These are phyloP conservation scores for Excoecaria cochinchinensis DNA, from an alignment of 345 rosid species.

Conservation along the genomic window DNA sequence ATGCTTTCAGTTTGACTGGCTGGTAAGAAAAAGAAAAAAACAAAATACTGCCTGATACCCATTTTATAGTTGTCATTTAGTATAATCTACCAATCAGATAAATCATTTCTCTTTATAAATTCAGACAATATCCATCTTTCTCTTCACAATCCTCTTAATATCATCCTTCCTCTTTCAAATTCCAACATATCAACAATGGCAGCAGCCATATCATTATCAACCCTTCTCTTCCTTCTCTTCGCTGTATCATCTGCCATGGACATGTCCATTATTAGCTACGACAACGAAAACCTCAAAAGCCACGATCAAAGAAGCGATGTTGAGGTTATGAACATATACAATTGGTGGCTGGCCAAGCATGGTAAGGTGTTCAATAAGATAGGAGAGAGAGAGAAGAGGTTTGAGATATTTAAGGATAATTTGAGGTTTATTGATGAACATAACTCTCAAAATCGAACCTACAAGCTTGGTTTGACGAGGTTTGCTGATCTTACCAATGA, in stretches of 20 bases:
- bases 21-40: background rate
- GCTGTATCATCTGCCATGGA: constrained; percentile 9
- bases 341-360: constrained; percentile 22
- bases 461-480: constrained; percentile 25
- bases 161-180: background rate
- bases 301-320: constrained; percentile 16
- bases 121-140: background rate
- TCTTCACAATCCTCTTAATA: background rate
- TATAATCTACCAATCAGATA: too few species aligned
- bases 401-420: constrained; percentile 24
- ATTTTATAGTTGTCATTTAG: too few species aligned
- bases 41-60: too few species aligned
- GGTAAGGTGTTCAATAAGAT: constrained; percentile 10
- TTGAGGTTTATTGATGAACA: constrained; percentile 27
- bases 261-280: constrained; percentile 15
- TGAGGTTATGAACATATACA: constrained; percentile 22
- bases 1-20: constrained; percentile 5
- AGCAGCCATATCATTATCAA: background rate
- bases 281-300: background rate
- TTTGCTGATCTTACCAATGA: constrained; percentile 27
- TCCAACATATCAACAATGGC: constrained; percentile 2
- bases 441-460: constrained; percentile 20
- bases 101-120: background rate
- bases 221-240: constrained; percentile 22
- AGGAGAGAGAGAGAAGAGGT: constrained; percentile 19